Evolutionary conservation across 2,329 filamentous ascomycete genomes (phyloP), one percentile per base, ranked within the genome.

Genomic region (Myriosclerotinia curreyana): DNA sequence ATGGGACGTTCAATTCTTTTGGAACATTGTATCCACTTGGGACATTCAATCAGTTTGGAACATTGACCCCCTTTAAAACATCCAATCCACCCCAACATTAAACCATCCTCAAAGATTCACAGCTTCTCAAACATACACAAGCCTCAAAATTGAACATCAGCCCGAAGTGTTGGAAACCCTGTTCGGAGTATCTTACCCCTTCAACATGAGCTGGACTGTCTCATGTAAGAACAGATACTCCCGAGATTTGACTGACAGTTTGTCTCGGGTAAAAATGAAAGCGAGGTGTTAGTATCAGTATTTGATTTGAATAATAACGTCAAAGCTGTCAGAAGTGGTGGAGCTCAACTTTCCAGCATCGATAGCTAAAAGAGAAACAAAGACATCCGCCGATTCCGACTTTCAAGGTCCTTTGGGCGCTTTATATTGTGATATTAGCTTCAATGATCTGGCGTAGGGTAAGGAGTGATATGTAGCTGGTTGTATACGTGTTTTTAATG

Each of bases 171-270:
- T 36, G 5, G 15, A 25, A 20, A 5, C 15, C 9, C 20, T 48
- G 14, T 15, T 59, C n/a, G 15, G 14, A 25, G 1, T 22, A 25
- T 48, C 55, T 22, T 11, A 34, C 15, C 15, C 42, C 55, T 36
- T 20, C 20, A 5, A 48, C 6, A 14, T n/a, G 34, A 52, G 58
- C 58, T 60, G 58, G 3, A 31, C 40, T 60, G 58, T 60, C 46
- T 60, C 36, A 52, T 15, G n/a, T 51, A n/a, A 51, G 40, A 25
- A 52, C 34, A 51, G 5, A 52, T 0, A 2, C 20, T 48, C 34
- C 15, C 15, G 42, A 59, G 31, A 59, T 28, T 25, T 25, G 42
- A 25, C 28, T 20, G 15, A 36, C 38, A 15, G 31, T 25, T 25
- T 59, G 55, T 60, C 46, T 60, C 34, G 46, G 58, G 7, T 60